Evolutionary conservation across 1,284 basidiomycete genomes (phyloP), one percentile per base, ranked within the genome.

Genomic region (Marasmius sp.): DNA sequence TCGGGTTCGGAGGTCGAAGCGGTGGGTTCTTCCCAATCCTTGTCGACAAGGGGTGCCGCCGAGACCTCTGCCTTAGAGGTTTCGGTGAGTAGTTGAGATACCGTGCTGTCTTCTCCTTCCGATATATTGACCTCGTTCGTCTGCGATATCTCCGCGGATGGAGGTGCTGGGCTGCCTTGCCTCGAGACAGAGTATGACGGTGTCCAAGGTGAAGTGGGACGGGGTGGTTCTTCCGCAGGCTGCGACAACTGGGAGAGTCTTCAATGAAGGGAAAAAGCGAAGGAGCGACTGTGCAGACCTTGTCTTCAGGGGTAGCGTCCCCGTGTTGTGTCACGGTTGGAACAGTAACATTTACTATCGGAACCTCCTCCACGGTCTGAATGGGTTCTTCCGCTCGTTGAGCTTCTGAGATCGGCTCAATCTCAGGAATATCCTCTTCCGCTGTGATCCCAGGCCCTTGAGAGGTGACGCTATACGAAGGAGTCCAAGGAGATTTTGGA

Each of bases 401-500:
- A 10, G 45, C 16, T 49, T 57, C 16, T 14, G 22, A 43, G 68
- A 65, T 54, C 67, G 66, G 58, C 70, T 72, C 70, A 45, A 71
- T 69, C 54, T 71, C 72, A 9, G 69, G 57, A 48, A 61, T 64
- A n/a, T 72, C 73, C 27, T 69, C 65, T 27, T 63, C 64, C 20
- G 60, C 57, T 38, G 58, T 41, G 9, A 65, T 52, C 52, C 70
- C 72, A 45, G 74, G 72, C 48, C 77, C 78, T 67, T 78, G 78
- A 27, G 59, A 71, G 7, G 67, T 74, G 37, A 80, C 79, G 52
- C 72, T 75, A 68, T 80, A 81, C 3, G 78, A 79, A 5, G 78
- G 76, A 6, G 77, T 79, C 77, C 77, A 81, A 5, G 78, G 78
- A 8, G 75, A 75, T 65, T 73, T 75, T n/a, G 75, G 75, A 43